Conservation (phyloP, 73 alveolate species). For the Symbiodinium pilosum region DNA sequence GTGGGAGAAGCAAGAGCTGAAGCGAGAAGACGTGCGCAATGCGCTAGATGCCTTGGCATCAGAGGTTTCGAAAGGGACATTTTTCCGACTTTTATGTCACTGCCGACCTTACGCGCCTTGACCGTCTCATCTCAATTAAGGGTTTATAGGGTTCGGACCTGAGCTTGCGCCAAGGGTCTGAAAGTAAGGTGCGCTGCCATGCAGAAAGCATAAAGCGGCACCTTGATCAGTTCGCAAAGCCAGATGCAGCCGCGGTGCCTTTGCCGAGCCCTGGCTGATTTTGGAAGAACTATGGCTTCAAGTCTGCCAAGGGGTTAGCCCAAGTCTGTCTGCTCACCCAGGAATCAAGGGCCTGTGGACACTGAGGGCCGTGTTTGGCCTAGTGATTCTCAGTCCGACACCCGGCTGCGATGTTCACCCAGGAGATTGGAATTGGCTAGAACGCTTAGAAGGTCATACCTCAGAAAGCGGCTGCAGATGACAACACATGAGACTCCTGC, state of each 20-base stretch:
- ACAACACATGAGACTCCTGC: too few relatives aligned
- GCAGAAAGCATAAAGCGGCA: constrained; percentile 49
- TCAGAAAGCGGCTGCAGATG: too few relatives aligned
- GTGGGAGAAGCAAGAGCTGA: constrained; percentile 45
- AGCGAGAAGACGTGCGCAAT: constrained; percentile 25
- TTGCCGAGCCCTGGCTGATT: neutral
- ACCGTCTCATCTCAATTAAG: neutral
- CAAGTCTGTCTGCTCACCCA: neutral
- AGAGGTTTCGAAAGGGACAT: neutral
- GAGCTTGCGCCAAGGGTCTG: too few relatives aligned
- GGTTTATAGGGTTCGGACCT: neutral
- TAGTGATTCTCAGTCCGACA: neutral
- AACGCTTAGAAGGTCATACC: too few relatives aligned
- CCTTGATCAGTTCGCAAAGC: constrained; percentile 50
- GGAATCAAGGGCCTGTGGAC: constrained; percentile 5
- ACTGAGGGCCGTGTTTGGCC: constrained; percentile 30
- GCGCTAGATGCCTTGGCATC: constrained; percentile 38
- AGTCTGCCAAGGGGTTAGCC: too few relatives aligned
- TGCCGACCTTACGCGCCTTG: constrained; percentile 44
- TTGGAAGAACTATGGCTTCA: too few relatives aligned
- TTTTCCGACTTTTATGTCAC: constrained; percentile 30
- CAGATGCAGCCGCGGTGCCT: neutral
- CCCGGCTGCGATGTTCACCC: neutral
- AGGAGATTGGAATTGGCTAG: too few relatives aligned
- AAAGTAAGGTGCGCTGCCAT: constrained; percentile 59